A percentile compares a stretch with the other conserved stretches of the same genome.
Evolutionary conservation across 345 rosid species (phyloP).

Genomic region (Capsella bursapastoris): DNA sequence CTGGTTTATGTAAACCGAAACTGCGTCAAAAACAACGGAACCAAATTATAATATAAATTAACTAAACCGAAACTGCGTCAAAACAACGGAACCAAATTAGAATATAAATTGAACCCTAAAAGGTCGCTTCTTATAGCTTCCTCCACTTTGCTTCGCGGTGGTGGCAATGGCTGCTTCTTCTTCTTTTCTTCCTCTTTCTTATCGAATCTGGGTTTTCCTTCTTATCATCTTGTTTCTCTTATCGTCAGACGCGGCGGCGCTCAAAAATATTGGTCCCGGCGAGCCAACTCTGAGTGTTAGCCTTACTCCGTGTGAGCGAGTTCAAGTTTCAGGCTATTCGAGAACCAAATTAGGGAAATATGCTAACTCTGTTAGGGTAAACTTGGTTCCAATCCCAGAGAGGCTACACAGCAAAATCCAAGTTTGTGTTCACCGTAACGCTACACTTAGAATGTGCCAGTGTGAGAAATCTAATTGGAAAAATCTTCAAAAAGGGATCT

Average conservation of each 20-base stretch:
- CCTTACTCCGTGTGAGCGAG: constrained; percentile 72
- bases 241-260: neutral
- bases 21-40: neutral
- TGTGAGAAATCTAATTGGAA: constrained; percentile 82
- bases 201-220: constrained; percentile 19
- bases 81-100: neutral
- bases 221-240: neutral
- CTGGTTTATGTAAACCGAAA: constrained; percentile 10
- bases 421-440: constrained; percentile 83
- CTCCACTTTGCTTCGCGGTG: neutral
- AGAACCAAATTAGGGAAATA: constrained; percentile 67
- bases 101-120: constrained; percentile 3
- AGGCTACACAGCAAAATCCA: constrained; percentile 64
- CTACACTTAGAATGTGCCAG: constrained; percentile 66
- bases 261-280: constrained; percentile 48
- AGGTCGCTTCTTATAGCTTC: constrained; percentile 11
- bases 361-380: constrained; percentile 61
- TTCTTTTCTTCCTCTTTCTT: neutral
- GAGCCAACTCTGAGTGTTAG: constrained; percentile 59
- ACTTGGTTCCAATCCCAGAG: constrained; percentile 67
- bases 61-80: neutral
- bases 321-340: constrained; percentile 69
- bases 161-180: constrained; percentile 33
- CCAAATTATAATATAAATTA: neutral
- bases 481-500: constrained; percentile 63